A percentile compares a stretch with the other conserved stretches of the same genome.
These are phyloP conservation scores for Phaeosphaeria sp. DNA, from an alignment of 2,329 filamentous ascomycete species.

Conservation along the genomic window DNA sequence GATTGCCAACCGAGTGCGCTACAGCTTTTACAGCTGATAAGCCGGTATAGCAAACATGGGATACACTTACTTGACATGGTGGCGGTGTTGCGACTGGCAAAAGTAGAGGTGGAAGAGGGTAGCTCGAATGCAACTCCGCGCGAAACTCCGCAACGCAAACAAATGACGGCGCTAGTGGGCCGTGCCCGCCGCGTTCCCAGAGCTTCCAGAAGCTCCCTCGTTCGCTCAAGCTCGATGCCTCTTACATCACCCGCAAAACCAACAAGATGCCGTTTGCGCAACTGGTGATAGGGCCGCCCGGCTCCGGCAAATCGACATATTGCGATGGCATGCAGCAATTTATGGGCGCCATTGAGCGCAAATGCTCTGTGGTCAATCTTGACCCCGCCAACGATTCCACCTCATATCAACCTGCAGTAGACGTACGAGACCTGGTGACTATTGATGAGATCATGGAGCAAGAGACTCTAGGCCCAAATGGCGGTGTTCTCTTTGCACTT, in stretches of 20 bases:
- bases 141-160: conserved; percentile 25
- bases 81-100: conserved; percentile 12
- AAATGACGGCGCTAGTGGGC: conserved; percentile 13
- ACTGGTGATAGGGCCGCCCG: conserved; percentile 91
- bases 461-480: conserved; percentile 89
- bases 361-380: conserved; percentile 94
- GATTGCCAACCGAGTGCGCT: neutral
- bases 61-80: conserved; percentile 38
- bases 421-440: conserved; percentile 87
- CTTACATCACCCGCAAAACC: conserved; percentile 1
- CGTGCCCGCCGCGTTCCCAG: conserved; percentile 13
- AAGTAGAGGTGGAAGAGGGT: conserved; percentile 7
- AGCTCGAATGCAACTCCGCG: conserved; percentile 24
- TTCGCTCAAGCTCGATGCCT: neutral
- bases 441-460: conserved; percentile 95
- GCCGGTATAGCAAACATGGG: neutral
- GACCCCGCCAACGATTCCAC: conserved; percentile 96
- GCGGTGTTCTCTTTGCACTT: conserved; percentile 88
- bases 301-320: conserved; percentile 95
- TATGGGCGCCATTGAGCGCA: conserved; percentile 90
- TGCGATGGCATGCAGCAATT: conserved; percentile 99
- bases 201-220: conserved; percentile 10
- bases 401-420: conserved; percentile 85
- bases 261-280: conserved; percentile 67
- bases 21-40: neutral